Conservation (phyloP, 1,284 basidiomycete species). For the Sanghuangporus sanghuang region DNA sequence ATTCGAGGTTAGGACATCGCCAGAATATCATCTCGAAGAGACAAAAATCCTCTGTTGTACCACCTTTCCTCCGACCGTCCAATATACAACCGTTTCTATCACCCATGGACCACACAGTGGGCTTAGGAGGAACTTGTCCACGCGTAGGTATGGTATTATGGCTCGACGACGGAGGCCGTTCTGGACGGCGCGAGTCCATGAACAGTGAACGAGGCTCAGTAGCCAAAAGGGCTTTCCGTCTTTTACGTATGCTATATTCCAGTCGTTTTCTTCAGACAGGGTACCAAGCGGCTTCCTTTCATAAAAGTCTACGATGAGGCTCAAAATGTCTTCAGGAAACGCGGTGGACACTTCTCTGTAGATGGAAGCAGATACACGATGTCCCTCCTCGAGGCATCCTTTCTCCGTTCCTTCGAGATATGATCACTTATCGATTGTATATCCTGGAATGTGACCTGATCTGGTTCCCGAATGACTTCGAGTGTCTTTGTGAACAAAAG, state of each 20-base stretch:
- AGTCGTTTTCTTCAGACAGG: neutral
- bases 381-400: neutral
- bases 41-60: too few relatives aligned
- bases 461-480: neutral
- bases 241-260: neutral
- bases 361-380: neutral
- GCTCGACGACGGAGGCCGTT: neutral
- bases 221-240: neutral
- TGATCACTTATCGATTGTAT: neutral
- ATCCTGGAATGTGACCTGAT: neutral
- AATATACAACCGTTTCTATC: neutral
- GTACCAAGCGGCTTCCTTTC: neutral
- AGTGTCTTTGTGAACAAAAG: neutral
- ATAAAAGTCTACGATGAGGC: neutral
- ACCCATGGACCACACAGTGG: slow-evolving; percentile 1
- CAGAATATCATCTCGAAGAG: too few relatives aligned
- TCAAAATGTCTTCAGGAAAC: neutral
- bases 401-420: neutral
- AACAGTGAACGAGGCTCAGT: neutral
- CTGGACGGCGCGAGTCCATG: neutral
- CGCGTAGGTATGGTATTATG: neutral
- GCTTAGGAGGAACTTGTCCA: neutral
- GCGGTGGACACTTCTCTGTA: neutral
- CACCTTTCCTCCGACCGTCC: neutral
- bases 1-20: too few relatives aligned